phyloP scores from a whole-genome alignment of 2,329 filamentous ascomycete species.

The Fusarium miscanthi region DNA sequence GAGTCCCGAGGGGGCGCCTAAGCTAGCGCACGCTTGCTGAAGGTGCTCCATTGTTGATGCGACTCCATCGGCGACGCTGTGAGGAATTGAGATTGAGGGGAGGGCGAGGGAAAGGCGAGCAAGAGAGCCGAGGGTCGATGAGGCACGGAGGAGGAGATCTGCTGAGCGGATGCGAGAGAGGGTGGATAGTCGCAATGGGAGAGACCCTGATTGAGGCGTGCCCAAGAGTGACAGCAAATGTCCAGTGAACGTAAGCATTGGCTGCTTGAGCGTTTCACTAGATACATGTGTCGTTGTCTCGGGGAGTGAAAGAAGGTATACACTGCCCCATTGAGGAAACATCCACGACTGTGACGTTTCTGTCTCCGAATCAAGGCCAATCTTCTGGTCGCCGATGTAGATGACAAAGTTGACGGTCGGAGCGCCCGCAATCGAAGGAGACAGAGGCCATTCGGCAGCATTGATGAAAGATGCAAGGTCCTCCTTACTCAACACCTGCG shows the following conservation, averaged over 20 bases:
- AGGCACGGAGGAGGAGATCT: constrained; percentile 87
- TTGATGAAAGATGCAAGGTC: constrained; percentile 96
- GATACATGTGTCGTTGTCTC: constrained; percentile 64
- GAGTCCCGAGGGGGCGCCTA: constrained; percentile 75
- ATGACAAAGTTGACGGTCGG: constrained; percentile 97
- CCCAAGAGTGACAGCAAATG: constrained; percentile 91
- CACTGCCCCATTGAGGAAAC: constrained; percentile 92
- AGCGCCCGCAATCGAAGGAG: constrained; percentile 90
- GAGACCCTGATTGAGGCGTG: constrained; percentile 82
- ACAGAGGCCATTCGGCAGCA: constrained; percentile 96
- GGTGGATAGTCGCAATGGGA: constrained; percentile 86
- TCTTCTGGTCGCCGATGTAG: constrained; percentile 84
- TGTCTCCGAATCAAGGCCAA: constrained; percentile 59
- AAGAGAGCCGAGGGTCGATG: constrained; percentile 92
- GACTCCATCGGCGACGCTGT: constrained; percentile 86
- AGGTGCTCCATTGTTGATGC: constrained; percentile 82
- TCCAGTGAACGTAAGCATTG: constrained; percentile 89
- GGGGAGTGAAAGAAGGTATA: constrained; percentile 67
- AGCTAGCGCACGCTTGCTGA: constrained; percentile 77
- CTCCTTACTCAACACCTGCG: constrained; percentile 78
- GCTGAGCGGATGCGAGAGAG: constrained; percentile 87
- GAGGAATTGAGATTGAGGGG: constrained; percentile 90
- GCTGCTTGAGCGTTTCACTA: constrained; percentile 75
- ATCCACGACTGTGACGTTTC: constrained; percentile 78
- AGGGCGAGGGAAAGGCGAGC: constrained; percentile 86